A percentile compares a stretch with the other conserved stretches of the same genome.
These are phyloP conservation scores for Hypoxylon sp. DNA, from an alignment of 2,329 filamentous ascomycete genomes.

Conservation along the genomic window DNA sequence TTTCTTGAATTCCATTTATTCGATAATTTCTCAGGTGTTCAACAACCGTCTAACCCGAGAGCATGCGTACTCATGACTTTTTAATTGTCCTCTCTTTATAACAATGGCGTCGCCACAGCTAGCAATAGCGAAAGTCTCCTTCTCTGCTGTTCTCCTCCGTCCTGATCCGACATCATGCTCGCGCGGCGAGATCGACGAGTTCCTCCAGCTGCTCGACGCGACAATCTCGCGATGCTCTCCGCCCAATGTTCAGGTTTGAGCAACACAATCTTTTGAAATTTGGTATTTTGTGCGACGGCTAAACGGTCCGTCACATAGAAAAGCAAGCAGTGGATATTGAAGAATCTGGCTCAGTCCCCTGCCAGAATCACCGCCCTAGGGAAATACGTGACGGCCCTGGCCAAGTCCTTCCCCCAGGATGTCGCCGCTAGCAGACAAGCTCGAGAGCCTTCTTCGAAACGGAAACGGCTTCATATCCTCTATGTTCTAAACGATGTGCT, in stretches of 20 bases:
- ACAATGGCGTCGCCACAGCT: slow-evolving; percentile 78
- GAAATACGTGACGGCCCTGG: slow-evolving; percentile 81
- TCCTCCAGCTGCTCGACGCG: slow-evolving; percentile 76
- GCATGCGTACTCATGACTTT: slow-evolving; percentile 25
- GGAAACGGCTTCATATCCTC: slow-evolving; percentile 81
- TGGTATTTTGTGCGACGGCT: slow-evolving; percentile 55
- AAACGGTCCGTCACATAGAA: slow-evolving; percentile 70
- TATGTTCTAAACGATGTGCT: slow-evolving; percentile 86
- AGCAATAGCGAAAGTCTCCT: slow-evolving; percentile 84
- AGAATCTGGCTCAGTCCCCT: slow-evolving; percentile 77
- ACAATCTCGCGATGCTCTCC: slow-evolving; percentile 80
- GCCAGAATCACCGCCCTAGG: slow-evolving; percentile 77
- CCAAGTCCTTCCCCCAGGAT: slow-evolving; percentile 67
- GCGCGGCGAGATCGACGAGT: slow-evolving; percentile 77
- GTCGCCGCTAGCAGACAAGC: slow-evolving; percentile 55
- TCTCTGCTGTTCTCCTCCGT: slow-evolving; percentile 80
- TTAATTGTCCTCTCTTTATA: slow-evolving; percentile 12
- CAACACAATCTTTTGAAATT: slow-evolving; percentile 60
- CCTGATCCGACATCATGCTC: slow-evolving; percentile 79
- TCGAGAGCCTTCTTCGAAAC: slow-evolving; percentile 71
- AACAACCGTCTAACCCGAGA: slow-evolving; percentile 18
- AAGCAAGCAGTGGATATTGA: slow-evolving; percentile 89
- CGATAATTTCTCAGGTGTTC: not conserved
- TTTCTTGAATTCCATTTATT: slow-evolving; percentile 22
- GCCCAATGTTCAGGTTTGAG: slow-evolving; percentile 90